Base-by-base conservation (phyloP, 345 rosid species). In the Dimocarpus longan region DNA sequence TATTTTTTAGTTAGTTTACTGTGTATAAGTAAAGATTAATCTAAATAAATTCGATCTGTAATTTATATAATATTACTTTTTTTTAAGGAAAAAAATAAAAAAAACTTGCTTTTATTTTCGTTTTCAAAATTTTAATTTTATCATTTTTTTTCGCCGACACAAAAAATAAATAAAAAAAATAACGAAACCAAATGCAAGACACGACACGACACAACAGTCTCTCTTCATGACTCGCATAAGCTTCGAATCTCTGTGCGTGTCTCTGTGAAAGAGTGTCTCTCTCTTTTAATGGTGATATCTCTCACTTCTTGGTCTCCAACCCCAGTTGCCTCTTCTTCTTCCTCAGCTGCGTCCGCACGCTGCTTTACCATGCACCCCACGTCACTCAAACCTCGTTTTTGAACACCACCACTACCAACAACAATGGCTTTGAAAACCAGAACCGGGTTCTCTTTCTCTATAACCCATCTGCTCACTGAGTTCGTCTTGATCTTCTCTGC, bases 281-380 rank as follows among this genome's bases (percentile, higher is more conserved):
- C 89, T 86, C 37, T 24, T 18, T 87, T 87, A 87, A 87, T 85
- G 91, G 85, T 84, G 63, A 46, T 81, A 86, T 62, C 37, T 83
- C 81, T 79, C 32, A 56, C 84, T 54, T 77, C 84, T 57, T 59
- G 74, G 75, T 21, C 66, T 78, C 71, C 83, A 79, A 78, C 82
- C 82, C 75, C 78, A 48, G 1, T 70, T 39, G n/a, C 77, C 54
- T 81, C 80, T 32, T 43, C 78, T 63, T 78, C 72, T 66, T 82
- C 50, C 66, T 82, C 37, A 52, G 71, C 74, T 77, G 32, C 73
- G 71, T 46, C 11, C 50, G 70, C 65, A 42, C 78, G 64, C 57
- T 71, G 65, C 78, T 81, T n/a, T 5, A 19, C 15, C 85, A 84
- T 83, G 85, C 65, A 63, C 76, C 56, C 56, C 68, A 0, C 19